These are phyloP conservation scores for Schizosaccharomyces osmophilus DNA, from an alignment of 805 yeast genomes.

Conservation along the genomic window DNA sequence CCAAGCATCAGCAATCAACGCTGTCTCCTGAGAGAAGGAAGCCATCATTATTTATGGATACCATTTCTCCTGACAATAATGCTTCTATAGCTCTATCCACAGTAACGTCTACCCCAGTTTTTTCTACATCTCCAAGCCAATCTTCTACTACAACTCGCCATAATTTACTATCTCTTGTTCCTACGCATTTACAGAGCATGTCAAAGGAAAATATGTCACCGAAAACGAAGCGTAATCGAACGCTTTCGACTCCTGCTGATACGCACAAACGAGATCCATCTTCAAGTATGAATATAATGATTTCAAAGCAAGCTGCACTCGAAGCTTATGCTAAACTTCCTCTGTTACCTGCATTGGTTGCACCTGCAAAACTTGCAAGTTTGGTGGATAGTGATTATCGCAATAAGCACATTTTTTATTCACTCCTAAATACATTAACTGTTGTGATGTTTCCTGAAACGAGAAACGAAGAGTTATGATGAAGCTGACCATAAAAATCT, in stretches of 20 bases:
- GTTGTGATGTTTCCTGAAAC: not conserved
- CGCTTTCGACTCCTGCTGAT: not conserved
- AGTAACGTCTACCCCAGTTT: not conserved
- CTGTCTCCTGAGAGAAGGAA: not conserved
- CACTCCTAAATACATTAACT: not conserved
- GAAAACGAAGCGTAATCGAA: not conserved
- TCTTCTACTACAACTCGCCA: not conserved
- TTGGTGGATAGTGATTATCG: not conserved
- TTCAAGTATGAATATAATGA: not conserved
- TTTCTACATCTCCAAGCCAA: not conserved
- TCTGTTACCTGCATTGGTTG: not conserved
- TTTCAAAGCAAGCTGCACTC: not conserved
- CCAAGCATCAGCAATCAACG: too few species aligned
- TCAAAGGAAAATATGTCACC: not conserved
- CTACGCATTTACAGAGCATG: not conserved
- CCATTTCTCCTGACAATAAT: not conserved
- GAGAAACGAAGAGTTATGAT: not conserved
- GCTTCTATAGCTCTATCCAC: not conserved
- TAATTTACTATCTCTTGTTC: not conserved
- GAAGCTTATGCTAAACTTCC: not conserved
- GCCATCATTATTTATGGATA: not conserved
- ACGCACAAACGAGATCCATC: not conserved
- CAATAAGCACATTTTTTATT: not conserved
- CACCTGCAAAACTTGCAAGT: not conserved
- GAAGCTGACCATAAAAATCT: too few species aligned